Evolutionary conservation across 371 early-diverging fungal genomes (phyloP).

Genomic region (Capillidium rhysosporum): DNA sequence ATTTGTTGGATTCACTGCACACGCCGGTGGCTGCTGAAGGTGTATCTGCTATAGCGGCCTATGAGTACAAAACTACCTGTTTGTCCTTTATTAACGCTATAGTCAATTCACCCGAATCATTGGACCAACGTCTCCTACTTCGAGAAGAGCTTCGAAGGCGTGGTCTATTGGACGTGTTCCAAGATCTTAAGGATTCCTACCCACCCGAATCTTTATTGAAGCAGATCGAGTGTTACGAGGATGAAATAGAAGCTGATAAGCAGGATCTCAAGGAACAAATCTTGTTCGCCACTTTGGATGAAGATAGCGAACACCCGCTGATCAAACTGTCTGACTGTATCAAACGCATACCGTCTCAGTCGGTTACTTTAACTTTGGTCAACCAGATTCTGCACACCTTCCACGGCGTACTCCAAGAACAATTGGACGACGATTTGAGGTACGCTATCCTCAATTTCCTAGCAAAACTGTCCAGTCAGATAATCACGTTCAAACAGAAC

Average conservation of each 20-base stretch:
- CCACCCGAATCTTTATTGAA: slow-evolving; percentile 21
- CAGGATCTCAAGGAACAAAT: slow-evolving; percentile 24
- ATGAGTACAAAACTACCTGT: slow-evolving; percentile 26
- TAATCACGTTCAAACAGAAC: neutral
- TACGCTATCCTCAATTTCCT: slow-evolving; percentile 1
- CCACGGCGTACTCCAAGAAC: neutral
- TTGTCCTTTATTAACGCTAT: slow-evolving; percentile 27
- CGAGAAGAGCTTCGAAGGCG: slow-evolving; percentile 30
- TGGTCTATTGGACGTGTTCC: slow-evolving; percentile 27
- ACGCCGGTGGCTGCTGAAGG: slow-evolving; percentile 8
- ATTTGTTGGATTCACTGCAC: slow-evolving; percentile 23
- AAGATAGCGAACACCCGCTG: slow-evolving; percentile 5
- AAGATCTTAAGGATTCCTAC: slow-evolving; percentile 13
- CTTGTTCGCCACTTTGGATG: neutral
- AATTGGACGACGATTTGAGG: neutral
- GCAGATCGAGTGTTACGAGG: slow-evolving; percentile 21
- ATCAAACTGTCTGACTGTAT: slow-evolving; percentile 9
- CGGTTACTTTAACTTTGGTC: neutral
- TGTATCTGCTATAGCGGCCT: slow-evolving; percentile 3
- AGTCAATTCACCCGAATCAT: slow-evolving; percentile 25
- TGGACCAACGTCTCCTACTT: slow-evolving; percentile 25
- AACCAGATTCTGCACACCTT: neutral
- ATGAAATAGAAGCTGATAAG: slow-evolving; percentile 21
- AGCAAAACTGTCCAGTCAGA: neutral
- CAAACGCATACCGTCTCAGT: neutral